Conservation (phyloP, 331 rosid species). For the Stylosanthes scabra region DNA sequence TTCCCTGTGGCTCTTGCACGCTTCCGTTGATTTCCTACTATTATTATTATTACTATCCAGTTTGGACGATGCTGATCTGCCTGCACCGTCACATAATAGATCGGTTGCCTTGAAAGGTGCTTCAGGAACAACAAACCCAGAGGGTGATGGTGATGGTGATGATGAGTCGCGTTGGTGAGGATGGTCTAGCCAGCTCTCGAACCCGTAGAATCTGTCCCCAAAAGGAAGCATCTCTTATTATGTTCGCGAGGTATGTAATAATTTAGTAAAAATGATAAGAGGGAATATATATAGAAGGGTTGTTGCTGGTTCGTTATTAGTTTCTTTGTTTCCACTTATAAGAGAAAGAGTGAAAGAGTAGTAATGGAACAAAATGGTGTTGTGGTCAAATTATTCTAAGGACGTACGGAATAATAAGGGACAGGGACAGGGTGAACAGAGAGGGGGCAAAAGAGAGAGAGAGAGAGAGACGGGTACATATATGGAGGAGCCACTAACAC, state of each 20-base stretch:
- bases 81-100: conserved; percentile 36
- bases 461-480: no score
- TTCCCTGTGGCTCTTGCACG: conserved; percentile 87
- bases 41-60: no score
- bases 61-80: conserved; percentile 23
- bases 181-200: conserved; percentile 47
- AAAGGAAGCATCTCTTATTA: conserved; percentile 47
- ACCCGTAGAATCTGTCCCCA: conserved; percentile 47
- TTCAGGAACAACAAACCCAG: neutral
- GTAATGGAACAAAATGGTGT: no score
- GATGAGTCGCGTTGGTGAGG: neutral
- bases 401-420: no score
- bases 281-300: neutral
- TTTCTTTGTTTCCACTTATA: neutral
- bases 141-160: neutral
- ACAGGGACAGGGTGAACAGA: no score
- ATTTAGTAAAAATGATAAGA: no score
- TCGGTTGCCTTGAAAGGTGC: conserved; percentile 35
- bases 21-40: conserved; percentile 57
- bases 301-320: neutral
- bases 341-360: neutral
- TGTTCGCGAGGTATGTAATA: neutral
- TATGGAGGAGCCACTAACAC: no score
- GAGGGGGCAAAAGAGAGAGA: no score
- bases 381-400: no score